Percentiles rank a stretch among this genome's conserved stretches.
Evolutionary conservation across 805 yeast species (phyloP).

Genomic region (Candida patagonica): DNA sequence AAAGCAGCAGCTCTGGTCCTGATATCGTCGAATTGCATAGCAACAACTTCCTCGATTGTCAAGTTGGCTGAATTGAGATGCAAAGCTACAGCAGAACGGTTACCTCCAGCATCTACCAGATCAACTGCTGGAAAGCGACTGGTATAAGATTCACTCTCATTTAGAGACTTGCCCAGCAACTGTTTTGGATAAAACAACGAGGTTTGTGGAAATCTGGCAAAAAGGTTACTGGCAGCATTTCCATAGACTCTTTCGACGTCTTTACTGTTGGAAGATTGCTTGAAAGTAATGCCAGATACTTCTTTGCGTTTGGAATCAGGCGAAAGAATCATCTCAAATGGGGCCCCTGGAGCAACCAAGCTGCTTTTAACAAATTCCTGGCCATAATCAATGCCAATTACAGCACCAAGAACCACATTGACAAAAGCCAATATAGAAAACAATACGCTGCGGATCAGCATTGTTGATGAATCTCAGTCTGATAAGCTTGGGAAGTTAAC

Average conservation of each 20-base stretch:
- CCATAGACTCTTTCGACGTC: slow-evolving; percentile 62
- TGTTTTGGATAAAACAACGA: slow-evolving; percentile 62
- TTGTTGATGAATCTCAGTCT: too few relatives aligned
- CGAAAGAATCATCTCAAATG: slow-evolving; percentile 79
- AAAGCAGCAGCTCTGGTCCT: slow-evolving; percentile 53
- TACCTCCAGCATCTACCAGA: slow-evolving; percentile 31
- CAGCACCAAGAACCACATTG: slow-evolving; percentile 37
- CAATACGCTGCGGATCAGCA: too few relatives aligned
- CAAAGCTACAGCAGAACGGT: slow-evolving; percentile 51
- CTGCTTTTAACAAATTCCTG: slow-evolving; percentile 80
- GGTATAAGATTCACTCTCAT: slow-evolving; percentile 42
- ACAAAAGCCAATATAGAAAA: not conserved
- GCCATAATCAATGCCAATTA: slow-evolving; percentile 85
- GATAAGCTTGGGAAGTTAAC: too few relatives aligned
- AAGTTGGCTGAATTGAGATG: slow-evolving; percentile 39
- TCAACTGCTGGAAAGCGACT: slow-evolving; percentile 42
- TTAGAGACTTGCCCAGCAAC: slow-evolving; percentile 45
- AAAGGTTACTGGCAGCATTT: slow-evolving; percentile 56
- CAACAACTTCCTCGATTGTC: slow-evolving; percentile 70
- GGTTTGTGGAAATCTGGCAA: slow-evolving; percentile 63
- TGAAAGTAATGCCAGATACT: slow-evolving; percentile 63
- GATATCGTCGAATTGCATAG: slow-evolving; percentile 69
- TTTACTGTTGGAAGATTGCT: slow-evolving; percentile 26
- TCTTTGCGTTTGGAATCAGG: slow-evolving; percentile 91
- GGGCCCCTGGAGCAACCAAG: slow-evolving; percentile 81